Conservation (phyloP, 176 grass and related monocot genomes). For the Ananas comosus region DNA sequence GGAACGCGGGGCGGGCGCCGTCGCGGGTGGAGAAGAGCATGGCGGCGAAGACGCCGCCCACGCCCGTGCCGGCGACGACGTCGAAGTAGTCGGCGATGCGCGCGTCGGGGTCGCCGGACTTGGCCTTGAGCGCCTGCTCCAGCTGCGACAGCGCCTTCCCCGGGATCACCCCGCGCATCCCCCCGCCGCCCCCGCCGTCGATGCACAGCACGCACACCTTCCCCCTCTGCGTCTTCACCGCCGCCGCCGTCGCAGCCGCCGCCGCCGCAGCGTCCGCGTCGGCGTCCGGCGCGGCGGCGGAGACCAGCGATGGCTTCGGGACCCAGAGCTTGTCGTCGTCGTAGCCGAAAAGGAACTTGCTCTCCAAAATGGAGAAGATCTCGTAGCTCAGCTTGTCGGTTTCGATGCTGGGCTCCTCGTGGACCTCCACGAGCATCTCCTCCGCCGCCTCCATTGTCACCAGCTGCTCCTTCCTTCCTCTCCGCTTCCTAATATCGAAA, state of each 20-base stretch:
- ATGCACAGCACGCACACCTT: conserved; percentile 87
- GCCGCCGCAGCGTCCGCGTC: conserved; percentile 3
- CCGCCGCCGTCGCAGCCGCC: not conserved
- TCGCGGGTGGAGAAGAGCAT: conserved; percentile 83
- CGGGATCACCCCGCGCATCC: conserved; percentile 42
- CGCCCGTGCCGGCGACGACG: conserved; percentile 69
- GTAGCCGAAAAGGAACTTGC: conserved; percentile 98
- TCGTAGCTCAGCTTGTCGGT: conserved; percentile 96
- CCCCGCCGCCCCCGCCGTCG: conserved; percentile 64
- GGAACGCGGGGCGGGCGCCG: conserved; percentile 50
- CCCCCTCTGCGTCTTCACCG: conserved; percentile 53
- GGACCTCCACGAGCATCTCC: conserved; percentile 76
- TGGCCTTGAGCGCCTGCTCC: conserved; percentile 58
- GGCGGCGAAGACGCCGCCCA: conserved; percentile 73
- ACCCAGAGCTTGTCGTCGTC: conserved; percentile 41
- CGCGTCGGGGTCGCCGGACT: conserved; percentile 49
- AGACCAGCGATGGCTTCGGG: conserved; percentile 27
- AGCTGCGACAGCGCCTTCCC: conserved; percentile 82
- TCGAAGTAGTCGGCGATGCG: conserved; percentile 93
- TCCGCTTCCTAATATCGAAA: conserved; percentile 2
- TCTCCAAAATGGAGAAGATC: conserved; percentile 98
- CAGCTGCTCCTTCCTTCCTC: not conserved
- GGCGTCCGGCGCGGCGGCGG: conserved; percentile 24
- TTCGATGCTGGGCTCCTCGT: conserved; percentile 37
- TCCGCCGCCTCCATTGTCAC: conserved; percentile 46